Evolutionary conservation across 202 grass and related monocot species (phyloP), one percentile per base, ranked within the genome.

Genomic region (Schoenoplectus tabernaemontani): DNA sequence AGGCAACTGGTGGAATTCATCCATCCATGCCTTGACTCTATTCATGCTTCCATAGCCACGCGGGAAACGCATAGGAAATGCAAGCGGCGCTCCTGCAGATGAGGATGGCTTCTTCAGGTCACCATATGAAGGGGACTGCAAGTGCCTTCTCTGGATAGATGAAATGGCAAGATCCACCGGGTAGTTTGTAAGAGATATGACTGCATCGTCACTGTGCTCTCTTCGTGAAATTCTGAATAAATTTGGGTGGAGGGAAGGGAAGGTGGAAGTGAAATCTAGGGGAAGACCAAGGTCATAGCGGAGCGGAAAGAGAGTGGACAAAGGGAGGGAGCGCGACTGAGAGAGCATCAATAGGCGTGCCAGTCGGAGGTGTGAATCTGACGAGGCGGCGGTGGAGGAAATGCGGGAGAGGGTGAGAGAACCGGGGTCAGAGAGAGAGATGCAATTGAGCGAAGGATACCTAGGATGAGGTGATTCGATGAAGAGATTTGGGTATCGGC

Each of bases 1-100:
- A 19, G 95, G 95, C 12, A 97, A 88, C 8, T 86, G 83, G 62
- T 97, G 95, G 82, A 94, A 97, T 43, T 94, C 87, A 30, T 92
- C 95, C 95, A 97, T 97, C 95, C 95, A 97, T 1, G 84, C 86
- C 82, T 92, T 94, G 60, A 97, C 91, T 88, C 87, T 97, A 65
- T 93, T 97, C 91, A 97, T 97, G 76, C 83, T 74, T 28, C 94
- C 94, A 79, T 97, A 97, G 0, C 95, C 89, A 3, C 95, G 87
- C 43, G 95, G 95, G 44, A 97, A 94, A 8, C 86, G 87, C 95
- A 97, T 97, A 46, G 95, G 95, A 58, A 94, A 94, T 42, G 89
- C 91, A 33, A 94, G 89, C 2, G 95, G 95, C 0, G 95, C 89
- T 41, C 57, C 77, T 2, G 82, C 64, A 28, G 91, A 94, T 56